Evolutionary conservation across 306 rosid species (phyloP), one percentile per base, ranked within the genome.

Genomic region (Quercus parvula): DNA sequence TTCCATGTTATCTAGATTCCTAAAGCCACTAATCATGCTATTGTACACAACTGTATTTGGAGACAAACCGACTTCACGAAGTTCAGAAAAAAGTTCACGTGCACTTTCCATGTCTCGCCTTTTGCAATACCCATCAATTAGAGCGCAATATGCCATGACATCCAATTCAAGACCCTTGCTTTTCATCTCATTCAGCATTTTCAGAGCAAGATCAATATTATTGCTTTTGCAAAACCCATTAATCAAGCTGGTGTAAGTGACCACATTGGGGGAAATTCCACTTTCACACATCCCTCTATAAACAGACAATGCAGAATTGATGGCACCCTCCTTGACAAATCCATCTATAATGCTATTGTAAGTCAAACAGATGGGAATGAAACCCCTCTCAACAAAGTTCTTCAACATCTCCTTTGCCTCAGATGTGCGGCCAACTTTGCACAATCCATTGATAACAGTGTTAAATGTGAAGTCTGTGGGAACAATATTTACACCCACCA

Each of bases 331-430:
- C 89, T 88, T 94, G 79, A 79, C 61, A 81, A 76, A 90, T 74
- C 96, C 97, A 80, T 88, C 67, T 41, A 94, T 89, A 78, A 94
- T 87, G 79, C 83, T 82, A 79, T 91, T 92, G 82, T 90, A 89
- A 59, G 92, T 87, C 79, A 86, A 41, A 59, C 87, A 78, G 18
- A 80, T 77, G 31, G 94, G 94, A 82, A 81, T 18, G 57, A 88
- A 90, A 72, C 96, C 96, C 78, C 59, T 76, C 71, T 81, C 78
- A 61, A 85, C 68, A 79, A 87, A 89, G 72, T 76, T 78, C 30
- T 84, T 73, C 81, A 94, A 67, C 86, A 57, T 80, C 58, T 85
- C 87, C 68, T 75, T 79, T 68, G 87, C 76, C 77, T 87, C 91
- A 41, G 88, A 77, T 63, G 88, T 76, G 27, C 76, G 90, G 59